Evolutionary conservation across 1,139 yeast species (phyloP).

Genomic region (Yamadazyma trypodendri): DNA sequence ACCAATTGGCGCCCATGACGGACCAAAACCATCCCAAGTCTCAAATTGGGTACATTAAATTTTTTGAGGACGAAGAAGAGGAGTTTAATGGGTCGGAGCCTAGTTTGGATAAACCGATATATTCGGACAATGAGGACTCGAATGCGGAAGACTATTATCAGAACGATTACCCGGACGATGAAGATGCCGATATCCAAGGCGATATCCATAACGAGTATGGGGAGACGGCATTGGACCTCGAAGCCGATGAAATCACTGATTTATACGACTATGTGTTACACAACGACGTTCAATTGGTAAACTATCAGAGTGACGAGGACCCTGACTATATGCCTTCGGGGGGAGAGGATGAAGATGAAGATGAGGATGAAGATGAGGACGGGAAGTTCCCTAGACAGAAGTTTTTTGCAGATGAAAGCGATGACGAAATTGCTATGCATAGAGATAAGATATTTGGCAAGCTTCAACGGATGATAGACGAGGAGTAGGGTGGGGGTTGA

Average conservation of each 20-base stretch:
- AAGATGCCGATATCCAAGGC: conserved; percentile 56
- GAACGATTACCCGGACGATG: conserved; percentile 95
- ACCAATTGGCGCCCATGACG: conserved; percentile 46
- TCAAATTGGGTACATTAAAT: conserved; percentile 64
- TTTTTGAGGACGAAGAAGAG: conserved; percentile 64
- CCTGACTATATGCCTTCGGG: conserved; percentile 15
- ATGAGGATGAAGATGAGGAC: conserved; percentile 20
- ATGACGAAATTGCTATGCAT: conserved; percentile 61
- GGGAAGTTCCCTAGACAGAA: conserved; percentile 19
- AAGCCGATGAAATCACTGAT: conserved; percentile 25
- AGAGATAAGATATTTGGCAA: conserved; percentile 61
- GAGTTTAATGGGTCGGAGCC: conserved; percentile 20
- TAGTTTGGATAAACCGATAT: conserved; percentile 46
- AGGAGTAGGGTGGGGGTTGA: conserved; percentile 6
- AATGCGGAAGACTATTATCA: conserved; percentile 85
- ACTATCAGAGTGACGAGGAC: conserved; percentile 20
- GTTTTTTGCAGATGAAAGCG: conserved; percentile 48
- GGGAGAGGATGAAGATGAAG: conserved; percentile 22
- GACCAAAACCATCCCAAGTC: conserved; percentile 53
- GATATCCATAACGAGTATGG: conserved; percentile 21
- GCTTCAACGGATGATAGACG: conserved; percentile 48
- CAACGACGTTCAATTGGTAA: conserved; percentile 22
- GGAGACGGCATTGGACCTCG: conserved; percentile 17
- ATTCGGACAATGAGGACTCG: conserved; percentile 44
- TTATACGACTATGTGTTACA: conserved; percentile 20